These are phyloP conservation scores for Leucocoprinus birnbaumii DNA, from an alignment of 768 basidiomycete species.

Conservation along the genomic window DNA sequence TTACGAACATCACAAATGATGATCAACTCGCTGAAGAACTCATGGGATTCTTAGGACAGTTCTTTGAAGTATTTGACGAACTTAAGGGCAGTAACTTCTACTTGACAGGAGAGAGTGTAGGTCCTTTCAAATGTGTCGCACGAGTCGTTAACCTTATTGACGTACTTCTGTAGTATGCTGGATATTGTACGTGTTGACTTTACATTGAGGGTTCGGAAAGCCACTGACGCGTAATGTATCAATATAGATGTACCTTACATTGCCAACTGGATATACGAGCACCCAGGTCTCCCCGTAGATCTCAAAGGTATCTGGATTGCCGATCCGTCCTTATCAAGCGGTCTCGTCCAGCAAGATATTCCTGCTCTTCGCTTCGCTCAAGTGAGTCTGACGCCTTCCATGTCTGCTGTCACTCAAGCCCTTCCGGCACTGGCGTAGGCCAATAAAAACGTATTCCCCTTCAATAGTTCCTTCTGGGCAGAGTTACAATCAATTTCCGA, in stretches of 20 bases:
- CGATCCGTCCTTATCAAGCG: slow-evolving; percentile 61
- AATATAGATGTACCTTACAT: slow-evolving; percentile 64
- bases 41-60: slow-evolving; percentile 69
- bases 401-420: neutral
- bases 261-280: slow-evolving; percentile 69
- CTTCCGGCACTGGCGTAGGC: slow-evolving; percentile 28
- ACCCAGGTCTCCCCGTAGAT: slow-evolving; percentile 52
- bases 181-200: slow-evolving; percentile 54
- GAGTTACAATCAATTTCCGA: slow-evolving; percentile 52
- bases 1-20: slow-evolving; percentile 57
- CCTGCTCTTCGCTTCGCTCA: slow-evolving; percentile 64
- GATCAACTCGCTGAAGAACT: slow-evolving; percentile 46
- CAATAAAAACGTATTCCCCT: slow-evolving; percentile 55
- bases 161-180: slow-evolving; percentile 56
- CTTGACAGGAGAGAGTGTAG: slow-evolving; percentile 71
- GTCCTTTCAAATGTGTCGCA: slow-evolving; percentile 30
- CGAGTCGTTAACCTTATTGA: slow-evolving; percentile 20
- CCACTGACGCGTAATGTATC: too few relatives aligned
- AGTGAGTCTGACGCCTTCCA: slow-evolving; percentile 19
- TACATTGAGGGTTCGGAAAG: too few relatives aligned
- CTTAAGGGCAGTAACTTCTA: slow-evolving; percentile 72
- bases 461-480: slow-evolving; percentile 52
- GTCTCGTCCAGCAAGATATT: slow-evolving; percentile 64
- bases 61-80: slow-evolving; percentile 71
- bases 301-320: slow-evolving; percentile 72